Base-by-base conservation (phyloP, 2,329 filamentous ascomycete genomes). In the Neofusicoccum parvum region DNA sequence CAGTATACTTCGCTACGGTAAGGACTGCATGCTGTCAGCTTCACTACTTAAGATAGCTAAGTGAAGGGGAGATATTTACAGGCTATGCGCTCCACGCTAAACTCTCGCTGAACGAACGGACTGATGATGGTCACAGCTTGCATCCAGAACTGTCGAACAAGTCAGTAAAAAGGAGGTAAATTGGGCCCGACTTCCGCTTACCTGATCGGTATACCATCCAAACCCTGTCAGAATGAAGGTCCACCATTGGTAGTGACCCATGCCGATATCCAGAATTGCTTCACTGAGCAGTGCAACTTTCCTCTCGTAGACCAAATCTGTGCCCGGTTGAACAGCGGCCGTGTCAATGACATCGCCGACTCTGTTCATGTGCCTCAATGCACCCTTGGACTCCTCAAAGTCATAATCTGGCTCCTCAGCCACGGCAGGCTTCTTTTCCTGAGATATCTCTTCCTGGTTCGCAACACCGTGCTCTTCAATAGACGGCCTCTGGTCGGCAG, bases 31-130 rank as follows among this genome's bases (percentile, higher is more conserved):
- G 3, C n/a, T 36, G 27, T 51, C 14, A 51, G 49, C 10, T 27
- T 32, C 20, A 12, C 3, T 1, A 27, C 5, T 12, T 5, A 6
- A 12, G 5, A 23, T 37, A 3, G 14, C 14, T 37, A 1, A 20
- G 12, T 14, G 84, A 84, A 10, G 82, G 4, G 23, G 46, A 5
- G 27, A 5, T 32, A 14, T 20, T 27, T 36, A 51, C 49, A 51
- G n/a, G 49, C 49, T 34, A 51, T 81, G 1, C 79, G 77, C 1
- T 56, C 37, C 5, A 41, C 34, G 9, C 5, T 41, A 34, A 43
- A 39, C 34, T 56, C 51, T 20, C 51, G 17, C 15, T 43, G 51
- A 4, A 56, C 51, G n/a, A 43, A 39, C 0, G 51, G 51, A 34
- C 51, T 43, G 36, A 56, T 56, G 51, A 56, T 56, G 34, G 51